Conservation (phyloP, 176 grass and related monocot genomes). For the Dendrocalamus sinicus region DNA sequence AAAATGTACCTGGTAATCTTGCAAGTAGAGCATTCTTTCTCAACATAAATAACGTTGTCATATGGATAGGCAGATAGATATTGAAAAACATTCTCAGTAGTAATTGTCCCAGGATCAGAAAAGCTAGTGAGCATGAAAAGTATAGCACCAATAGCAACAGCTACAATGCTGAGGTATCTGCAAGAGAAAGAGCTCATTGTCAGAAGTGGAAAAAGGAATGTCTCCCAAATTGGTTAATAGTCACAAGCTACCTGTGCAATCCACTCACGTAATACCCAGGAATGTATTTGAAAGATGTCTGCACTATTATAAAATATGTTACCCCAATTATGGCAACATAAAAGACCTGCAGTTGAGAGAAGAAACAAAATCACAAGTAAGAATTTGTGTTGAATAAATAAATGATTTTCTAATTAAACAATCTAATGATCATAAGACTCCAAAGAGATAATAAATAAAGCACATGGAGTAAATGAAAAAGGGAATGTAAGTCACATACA, state of each 20-base stretch:
- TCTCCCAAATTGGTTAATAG: constrained; percentile 25
- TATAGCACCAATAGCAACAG: constrained; percentile 72
- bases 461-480: not conserved
- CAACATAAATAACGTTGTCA: constrained; percentile 78
- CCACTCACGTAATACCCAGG: constrained; percentile 95
- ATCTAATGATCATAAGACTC: not conserved
- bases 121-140: constrained; percentile 96
- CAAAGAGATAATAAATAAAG: constrained; percentile 20
- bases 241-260: constrained; percentile 77
- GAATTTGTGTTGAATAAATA: constrained; percentile 8
- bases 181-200: constrained; percentile 35
- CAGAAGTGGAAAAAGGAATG: constrained; percentile 32
- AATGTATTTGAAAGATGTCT: constrained; percentile 92
- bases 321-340: constrained; percentile 86
- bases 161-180: constrained; percentile 72
- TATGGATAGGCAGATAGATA: constrained; percentile 91
- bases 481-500: not conserved
- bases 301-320: constrained; percentile 84
- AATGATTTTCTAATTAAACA: not conserved
- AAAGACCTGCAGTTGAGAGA: constrained; percentile 65
- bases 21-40: constrained; percentile 98
- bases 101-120: constrained; percentile 95
- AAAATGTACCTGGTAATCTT: constrained; percentile 75
- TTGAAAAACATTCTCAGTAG: constrained; percentile 77
- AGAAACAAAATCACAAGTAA: constrained; percentile 29